Base-by-base conservation (phyloP, 495 filamentous ascomycete species). In the Trichoderma reesei region DNA sequence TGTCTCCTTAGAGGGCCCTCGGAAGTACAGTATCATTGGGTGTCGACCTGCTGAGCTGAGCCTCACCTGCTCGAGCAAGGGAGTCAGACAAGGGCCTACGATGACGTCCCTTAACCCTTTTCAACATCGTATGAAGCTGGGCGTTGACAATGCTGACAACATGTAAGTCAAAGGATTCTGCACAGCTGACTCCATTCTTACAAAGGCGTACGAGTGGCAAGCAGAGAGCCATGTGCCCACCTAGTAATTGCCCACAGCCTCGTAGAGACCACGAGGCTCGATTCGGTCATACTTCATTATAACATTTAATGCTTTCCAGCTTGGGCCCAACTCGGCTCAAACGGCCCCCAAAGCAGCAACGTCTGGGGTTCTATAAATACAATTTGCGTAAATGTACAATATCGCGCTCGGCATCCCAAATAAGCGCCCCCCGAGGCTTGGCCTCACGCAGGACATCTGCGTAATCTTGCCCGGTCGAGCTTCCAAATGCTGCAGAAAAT, bases 251-350 rank as follows among this genome's bases (percentile, higher is more conserved):
- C 44, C 16, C 44, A 48, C 44, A 48, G 37, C 5, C 37, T 39
- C 10, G 37, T 10, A 39, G 37, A 4, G 37, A 39, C 37, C 10
- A 39, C 37, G 37, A 39, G 5, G 16, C 44, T 48, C 34, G 51
- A 33, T 56, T 26, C 7, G n/a, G n/a, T 56, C 51, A 56, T 56
- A 56, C 51, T 56, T 56, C 51, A 56, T 56, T 56, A 56, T 56
- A 31, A 48, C 20, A 48, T 48, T 7, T 1, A 18, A 14, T 39
- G 37, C 37, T 9, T 56, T 56, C 9, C 18, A 33, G 51, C 20
- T 33, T 56, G 51, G 51, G 51, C 26, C 10, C 4, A 56, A 14
- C 31, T 34, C n/a, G 34, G 16, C 51, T 26, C 51, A 56, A 33
- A 8, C 26, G 10, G 5, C 31, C 31, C 51, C 26, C n/a, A n/a